Percentiles rank a stretch among this genome's conserved stretches.
Conservation (phyloP, 2,329 filamentous ascomycete species). For the Orbilia javanica region DNA sequence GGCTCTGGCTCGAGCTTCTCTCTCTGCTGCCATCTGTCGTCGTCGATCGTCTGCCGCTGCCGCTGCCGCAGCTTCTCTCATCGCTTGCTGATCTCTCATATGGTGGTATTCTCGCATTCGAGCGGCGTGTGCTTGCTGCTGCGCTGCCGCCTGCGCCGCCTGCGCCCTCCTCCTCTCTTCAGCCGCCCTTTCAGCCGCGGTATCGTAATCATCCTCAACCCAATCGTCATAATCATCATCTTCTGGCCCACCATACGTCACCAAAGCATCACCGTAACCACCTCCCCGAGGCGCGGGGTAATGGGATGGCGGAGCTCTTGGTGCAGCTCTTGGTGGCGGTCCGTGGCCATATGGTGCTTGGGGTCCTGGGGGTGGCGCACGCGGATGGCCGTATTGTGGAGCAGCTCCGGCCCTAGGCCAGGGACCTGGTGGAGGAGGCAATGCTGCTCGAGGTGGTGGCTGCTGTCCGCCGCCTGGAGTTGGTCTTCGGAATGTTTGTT, state of each 20-base stretch:
- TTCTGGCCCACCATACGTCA: constrained; percentile 59
- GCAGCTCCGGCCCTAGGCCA: constrained; percentile 38
- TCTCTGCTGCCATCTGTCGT: constrained; percentile 33
- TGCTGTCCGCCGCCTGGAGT: constrained; percentile 53
- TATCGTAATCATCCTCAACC: constrained; percentile 59
- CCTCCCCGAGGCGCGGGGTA: constrained; percentile 47
- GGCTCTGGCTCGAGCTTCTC: constrained; percentile 25
- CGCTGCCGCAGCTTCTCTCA: constrained; percentile 17
- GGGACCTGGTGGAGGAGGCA: constrained; percentile 44
- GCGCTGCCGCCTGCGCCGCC: constrained; percentile 48
- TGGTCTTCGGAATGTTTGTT: constrained; percentile 50
- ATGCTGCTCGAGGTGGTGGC: constrained; percentile 58
- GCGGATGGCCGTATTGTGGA: constrained; percentile 36
- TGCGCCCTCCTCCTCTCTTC: constrained; percentile 50
- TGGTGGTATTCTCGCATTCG: constrained; percentile 30
- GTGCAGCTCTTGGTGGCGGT: constrained; percentile 56
- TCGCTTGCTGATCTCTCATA: constrained; percentile 36
- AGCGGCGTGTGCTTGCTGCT: constrained; percentile 51
- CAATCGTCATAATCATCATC: constrained; percentile 60
- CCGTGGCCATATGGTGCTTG: constrained; percentile 56
- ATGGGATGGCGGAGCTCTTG: constrained; percentile 56
- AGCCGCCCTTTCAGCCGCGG: constrained; percentile 53
- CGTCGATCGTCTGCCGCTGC: constrained; percentile 49
- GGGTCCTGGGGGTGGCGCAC: constrained; percentile 43
- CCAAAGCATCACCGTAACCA: constrained; percentile 40